Evolutionary conservation across 2,329 filamentous ascomycete species (phyloP).

Genomic region (Domatiomyces catenatus): DNA sequence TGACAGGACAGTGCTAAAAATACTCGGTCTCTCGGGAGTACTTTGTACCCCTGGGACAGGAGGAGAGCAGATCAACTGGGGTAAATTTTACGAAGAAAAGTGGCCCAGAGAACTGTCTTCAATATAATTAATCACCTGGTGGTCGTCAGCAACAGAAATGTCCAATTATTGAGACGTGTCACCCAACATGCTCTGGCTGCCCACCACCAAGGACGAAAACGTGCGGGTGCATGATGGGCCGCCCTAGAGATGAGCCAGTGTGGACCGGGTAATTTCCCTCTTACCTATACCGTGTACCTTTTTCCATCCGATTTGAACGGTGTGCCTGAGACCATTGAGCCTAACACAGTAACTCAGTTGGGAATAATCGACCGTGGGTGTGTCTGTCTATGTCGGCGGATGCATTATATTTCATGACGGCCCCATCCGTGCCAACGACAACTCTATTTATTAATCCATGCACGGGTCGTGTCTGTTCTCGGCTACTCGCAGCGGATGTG

Average conservation of each 20-base stretch:
- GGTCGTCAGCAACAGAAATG: too few relatives aligned
- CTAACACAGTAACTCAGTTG: neutral
- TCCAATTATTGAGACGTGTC: too few relatives aligned
- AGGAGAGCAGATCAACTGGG: neutral
- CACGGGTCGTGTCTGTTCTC: neutral
- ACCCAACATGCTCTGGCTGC: too few relatives aligned
- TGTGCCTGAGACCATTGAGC: neutral
- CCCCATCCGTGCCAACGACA: neutral
- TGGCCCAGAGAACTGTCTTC: too few relatives aligned
- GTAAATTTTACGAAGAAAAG: too few relatives aligned
- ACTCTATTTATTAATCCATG: neutral
- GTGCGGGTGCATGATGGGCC: too few relatives aligned
- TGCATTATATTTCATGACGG: neutral
- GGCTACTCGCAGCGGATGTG: neutral
- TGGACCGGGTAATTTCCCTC: neutral
- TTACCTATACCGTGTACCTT: neutral
- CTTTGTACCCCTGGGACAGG: neutral
- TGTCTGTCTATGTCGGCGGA: too few relatives aligned
- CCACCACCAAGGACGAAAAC: neutral
- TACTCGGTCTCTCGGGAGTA: neutral
- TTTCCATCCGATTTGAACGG: neutral
- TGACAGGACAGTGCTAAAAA: neutral
- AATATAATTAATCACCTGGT: too few relatives aligned
- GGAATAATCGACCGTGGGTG: neutral
- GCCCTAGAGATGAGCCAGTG: neutral